These are phyloP conservation scores for Meyerozyma elateridarum DNA, from an alignment of 1,139 yeast genomes.

Conservation along the genomic window DNA sequence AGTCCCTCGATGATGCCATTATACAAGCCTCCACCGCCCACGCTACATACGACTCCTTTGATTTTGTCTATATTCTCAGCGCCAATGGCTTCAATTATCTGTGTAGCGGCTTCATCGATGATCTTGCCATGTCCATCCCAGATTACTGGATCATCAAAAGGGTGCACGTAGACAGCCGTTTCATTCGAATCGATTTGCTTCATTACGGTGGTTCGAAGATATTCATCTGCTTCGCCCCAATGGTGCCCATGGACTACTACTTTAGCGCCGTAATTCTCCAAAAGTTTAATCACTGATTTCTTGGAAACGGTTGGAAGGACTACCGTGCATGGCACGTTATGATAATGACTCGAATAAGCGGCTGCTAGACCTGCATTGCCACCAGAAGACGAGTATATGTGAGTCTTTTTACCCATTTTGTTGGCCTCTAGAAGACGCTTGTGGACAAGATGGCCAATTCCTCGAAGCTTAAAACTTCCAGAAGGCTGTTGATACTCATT, in stretches of 20 bases:
- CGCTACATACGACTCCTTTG: constrained; percentile 36
- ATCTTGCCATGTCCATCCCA: constrained; percentile 41
- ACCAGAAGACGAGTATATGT: constrained; percentile 39
- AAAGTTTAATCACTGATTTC: constrained; percentile 20
- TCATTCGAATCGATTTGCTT: constrained; percentile 12
- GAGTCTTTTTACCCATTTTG: constrained; percentile 16
- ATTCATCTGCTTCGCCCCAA: constrained; percentile 35
- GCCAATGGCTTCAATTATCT: background rate
- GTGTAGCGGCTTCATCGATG: constrained; percentile 26
- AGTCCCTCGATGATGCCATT: constrained; percentile 35
- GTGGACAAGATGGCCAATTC: constrained; percentile 32
- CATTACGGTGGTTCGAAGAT: constrained; percentile 21
- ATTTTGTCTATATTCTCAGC: constrained; percentile 16
- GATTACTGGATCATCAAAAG: constrained; percentile 33
- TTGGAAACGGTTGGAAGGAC: constrained; percentile 30
- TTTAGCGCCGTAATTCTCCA: constrained; percentile 24
- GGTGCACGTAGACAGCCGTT: constrained; percentile 35
- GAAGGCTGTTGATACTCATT: constrained; percentile 40
- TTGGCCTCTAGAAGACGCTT: constrained; percentile 15
- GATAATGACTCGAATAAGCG: constrained; percentile 30
- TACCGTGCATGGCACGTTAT: constrained; percentile 32
- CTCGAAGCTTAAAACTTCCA: constrained; percentile 38
- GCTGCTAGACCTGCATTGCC: constrained; percentile 48
- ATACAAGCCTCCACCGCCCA: constrained; percentile 43
- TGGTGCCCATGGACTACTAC: constrained; percentile 29